phyloP scores from a whole-genome alignment of 2,329 filamentous ascomycete genomes.

The Fusarium domesticum region DNA sequence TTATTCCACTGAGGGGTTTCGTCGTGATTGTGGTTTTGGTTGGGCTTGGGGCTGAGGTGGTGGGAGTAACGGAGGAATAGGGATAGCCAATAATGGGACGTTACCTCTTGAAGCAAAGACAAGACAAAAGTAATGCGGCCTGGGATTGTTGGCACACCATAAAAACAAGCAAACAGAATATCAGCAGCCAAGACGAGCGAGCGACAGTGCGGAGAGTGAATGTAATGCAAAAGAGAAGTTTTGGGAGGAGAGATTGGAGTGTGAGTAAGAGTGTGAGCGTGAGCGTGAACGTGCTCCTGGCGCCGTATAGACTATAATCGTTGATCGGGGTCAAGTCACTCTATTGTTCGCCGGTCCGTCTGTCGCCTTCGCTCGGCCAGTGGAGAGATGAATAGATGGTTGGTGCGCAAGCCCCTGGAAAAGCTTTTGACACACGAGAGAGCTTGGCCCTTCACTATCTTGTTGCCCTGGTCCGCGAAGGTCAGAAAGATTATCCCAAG shows the following conservation, averaged over 20 bases:
- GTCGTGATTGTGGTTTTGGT: slow-evolving; percentile 1
- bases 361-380: neutral
- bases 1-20: slow-evolving; percentile 6
- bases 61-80: slow-evolving; percentile 11
- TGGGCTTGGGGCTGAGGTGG: slow-evolving; percentile 5
- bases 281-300: slow-evolving; percentile 3
- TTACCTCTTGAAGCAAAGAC: slow-evolving; percentile 4
- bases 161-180: slow-evolving; percentile 21
- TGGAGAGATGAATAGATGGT: neutral
- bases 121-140: slow-evolving; percentile 18
- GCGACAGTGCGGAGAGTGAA: slow-evolving; percentile 5
- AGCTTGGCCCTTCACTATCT: neutral
- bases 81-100: slow-evolving; percentile 12
- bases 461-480: neutral
- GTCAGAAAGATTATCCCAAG: neutral
- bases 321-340: neutral
- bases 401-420: neutral
- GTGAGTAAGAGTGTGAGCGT: slow-evolving; percentile 7
- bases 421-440: neutral
- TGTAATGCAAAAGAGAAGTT: slow-evolving; percentile 6
- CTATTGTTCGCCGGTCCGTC: neutral
- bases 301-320: neutral
- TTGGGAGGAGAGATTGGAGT: slow-evolving; percentile 6
- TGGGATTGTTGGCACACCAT: slow-evolving; percentile 13
- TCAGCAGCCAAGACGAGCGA: slow-evolving; percentile 5